Base-by-base conservation (phyloP, 257 asterid species). In the Schizonepeta tenuifolia region DNA sequence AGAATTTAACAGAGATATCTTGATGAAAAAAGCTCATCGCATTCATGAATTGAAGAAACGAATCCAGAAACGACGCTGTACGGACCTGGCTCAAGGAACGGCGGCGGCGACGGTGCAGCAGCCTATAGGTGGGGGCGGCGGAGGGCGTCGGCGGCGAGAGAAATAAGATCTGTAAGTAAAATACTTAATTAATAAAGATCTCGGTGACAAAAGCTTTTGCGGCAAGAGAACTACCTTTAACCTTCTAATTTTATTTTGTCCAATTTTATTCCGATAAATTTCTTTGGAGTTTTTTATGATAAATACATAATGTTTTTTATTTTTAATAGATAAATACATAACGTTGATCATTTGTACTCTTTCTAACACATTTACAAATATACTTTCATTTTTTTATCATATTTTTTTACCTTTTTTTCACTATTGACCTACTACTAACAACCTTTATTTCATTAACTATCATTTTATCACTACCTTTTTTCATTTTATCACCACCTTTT, bases 121-220 rank as follows among this genome's bases (percentile, higher is more conserved):
- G 76, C 44, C 17, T 67, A 78, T 69, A 67, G 73, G 54, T 28
- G 77, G 63, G 43, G 21, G 33, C 36, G 36, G 36, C 5, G 35
- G 11, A 8, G 43, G 12, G 43, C 68, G 70, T 10, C 50, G 46
- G 77, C 76, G 70, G 78, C 54, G 71, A 66, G 68, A 76, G 71
- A 46, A 43, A 59, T n/a, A 12, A 57, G 67, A 76, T 67, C 65
- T 53, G 40, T 66, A 28, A 63, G 50, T 50, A 18, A 36, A 11
- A 10, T 12, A 17, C 33, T n/a, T 12, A 36, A n/a, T 7, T 10
- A 15, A 3, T 24, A 47, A 43, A 63, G 58, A 72, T 66, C 53
- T 66, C 46, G 36, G 49, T 9, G 47, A 75, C 68, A 65, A 22
- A 65, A 70, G 83, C 83, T 79, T 79, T 70, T 70, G 77, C 18